Conservation (phyloP, 768 basidiomycete species). For the Imleria badia region DNA sequence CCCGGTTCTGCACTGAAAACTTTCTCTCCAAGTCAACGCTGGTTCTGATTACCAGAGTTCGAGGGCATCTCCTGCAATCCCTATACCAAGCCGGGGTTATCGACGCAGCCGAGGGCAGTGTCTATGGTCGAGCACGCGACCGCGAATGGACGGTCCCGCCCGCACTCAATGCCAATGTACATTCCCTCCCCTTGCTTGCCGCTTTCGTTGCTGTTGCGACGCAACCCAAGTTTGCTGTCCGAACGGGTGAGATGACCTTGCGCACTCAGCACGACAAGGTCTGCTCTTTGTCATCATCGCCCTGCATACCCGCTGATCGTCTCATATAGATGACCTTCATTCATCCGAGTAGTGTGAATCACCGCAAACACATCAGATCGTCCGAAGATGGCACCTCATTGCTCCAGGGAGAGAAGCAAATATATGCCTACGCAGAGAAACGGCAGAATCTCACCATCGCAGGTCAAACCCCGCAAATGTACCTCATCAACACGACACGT, state of each 20-base stretch:
- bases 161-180: conserved; percentile 68
- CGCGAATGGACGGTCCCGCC: conserved; percentile 52
- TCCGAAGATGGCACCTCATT: conserved; percentile 17
- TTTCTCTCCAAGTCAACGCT: conserved; percentile 88
- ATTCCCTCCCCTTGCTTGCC: conserved; percentile 73
- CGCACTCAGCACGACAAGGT: conserved; percentile 87
- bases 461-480: conserved; percentile 55
- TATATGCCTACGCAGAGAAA: conserved; percentile 85
- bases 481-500: conserved; percentile 76
- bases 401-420: conserved; percentile 56
- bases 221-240: conserved; percentile 89
- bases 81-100: conserved; percentile 81
- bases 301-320: conserved; percentile 11
- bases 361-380: conserved; percentile 48
- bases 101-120: conserved; percentile 72
- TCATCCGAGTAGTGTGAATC: conserved; percentile 86
- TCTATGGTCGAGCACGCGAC: conserved; percentile 29
- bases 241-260: conserved; percentile 62
- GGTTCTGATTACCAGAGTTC: conserved; percentile 76
- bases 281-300: conserved; percentile 13
- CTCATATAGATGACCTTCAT: conserved; percentile 69
- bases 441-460: conserved; percentile 64
- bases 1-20: conserved; percentile 78
- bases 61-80: conserved; percentile 71
- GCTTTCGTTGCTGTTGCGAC: conserved; percentile 82